Evolutionary conservation across 2,329 filamentous ascomycete species (phyloP).

Genomic region (Monilinia fructicola): DNA sequence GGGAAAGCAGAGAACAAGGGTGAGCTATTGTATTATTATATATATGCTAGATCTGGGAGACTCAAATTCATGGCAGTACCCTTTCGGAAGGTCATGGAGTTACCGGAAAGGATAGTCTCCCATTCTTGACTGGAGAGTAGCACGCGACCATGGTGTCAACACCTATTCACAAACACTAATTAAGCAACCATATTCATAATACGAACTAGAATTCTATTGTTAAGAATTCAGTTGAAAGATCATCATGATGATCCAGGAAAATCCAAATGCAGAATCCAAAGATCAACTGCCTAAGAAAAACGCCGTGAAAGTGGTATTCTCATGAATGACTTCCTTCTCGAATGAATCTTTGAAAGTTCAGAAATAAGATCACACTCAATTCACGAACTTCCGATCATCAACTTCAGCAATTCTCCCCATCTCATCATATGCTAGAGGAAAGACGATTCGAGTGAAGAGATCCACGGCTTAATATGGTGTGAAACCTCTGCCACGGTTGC

Average conservation of each 20-base stretch:
- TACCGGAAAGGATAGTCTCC: no score
- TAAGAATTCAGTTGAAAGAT: background rate
- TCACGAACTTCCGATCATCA: no score
- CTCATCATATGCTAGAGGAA: constrained; percentile 11
- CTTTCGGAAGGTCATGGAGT: no score
- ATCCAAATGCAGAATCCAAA: constrained; percentile 7
- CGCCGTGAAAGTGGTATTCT: constrained; percentile 13
- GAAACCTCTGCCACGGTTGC: constrained; percentile 57
- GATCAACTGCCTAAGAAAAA: constrained; percentile 8
- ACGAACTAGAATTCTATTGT: constrained; percentile 1
- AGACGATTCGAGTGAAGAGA: constrained; percentile 2
- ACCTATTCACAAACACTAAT: background rate
- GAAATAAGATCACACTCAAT: background rate
- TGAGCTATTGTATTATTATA: no score
- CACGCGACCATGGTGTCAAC: background rate
- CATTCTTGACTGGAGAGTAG: background rate
- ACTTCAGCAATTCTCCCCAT: constrained; percentile 7
- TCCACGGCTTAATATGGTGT: constrained; percentile 56
- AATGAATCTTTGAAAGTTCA: constrained; percentile 2
- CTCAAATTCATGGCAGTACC: background rate
- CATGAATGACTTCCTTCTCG: constrained; percentile 8
- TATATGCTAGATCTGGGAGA: background rate
- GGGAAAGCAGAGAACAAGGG: background rate
- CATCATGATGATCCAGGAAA: constrained; percentile 1
- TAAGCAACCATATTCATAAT: background rate